A percentile compares a stretch with the other conserved stretches of the same genome.
phyloP scores from a whole-genome alignment of 257 asterid species.

The Rehmannia glutinosa region DNA sequence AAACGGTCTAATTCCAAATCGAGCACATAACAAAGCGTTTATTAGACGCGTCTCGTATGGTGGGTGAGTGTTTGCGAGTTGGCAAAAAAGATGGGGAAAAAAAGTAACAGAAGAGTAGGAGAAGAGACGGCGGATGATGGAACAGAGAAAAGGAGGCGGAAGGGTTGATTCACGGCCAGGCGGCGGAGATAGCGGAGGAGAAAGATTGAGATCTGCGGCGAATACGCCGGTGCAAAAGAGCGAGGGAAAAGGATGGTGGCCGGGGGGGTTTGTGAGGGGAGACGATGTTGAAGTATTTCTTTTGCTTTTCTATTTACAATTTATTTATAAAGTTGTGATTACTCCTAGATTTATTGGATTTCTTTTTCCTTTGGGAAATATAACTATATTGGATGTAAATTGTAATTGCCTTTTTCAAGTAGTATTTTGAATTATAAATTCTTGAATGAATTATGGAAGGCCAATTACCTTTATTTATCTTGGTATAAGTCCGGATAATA shows the following conservation, averaged over 20 bases:
- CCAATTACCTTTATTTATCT: too few species aligned
- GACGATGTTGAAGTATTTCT: not conserved
- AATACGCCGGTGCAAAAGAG: constrained; percentile 16
- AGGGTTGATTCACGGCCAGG: constrained; percentile 8
- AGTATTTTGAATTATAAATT: too few species aligned
- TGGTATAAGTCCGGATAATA: too few species aligned
- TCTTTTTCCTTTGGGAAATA: not conserved
- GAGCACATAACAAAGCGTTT: not conserved
- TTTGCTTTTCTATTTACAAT: not conserved
- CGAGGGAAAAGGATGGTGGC: constrained; percentile 6
- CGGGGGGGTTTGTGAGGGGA: constrained; percentile 27
- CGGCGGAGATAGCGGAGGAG: constrained; percentile 15
- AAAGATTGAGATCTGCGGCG: constrained; percentile 28
- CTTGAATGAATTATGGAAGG: too few species aligned
- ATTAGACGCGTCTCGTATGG: not conserved
- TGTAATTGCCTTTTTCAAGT: too few species aligned
- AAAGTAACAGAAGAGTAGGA: not conserved
- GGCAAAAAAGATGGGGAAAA: not conserved
- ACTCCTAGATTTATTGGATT: not conserved
- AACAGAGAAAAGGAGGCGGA: not conserved
- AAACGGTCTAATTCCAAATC: not conserved
- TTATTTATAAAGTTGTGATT: not conserved
- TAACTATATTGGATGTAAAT: too few species aligned
- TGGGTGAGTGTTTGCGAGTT: not conserved
- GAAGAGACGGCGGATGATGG: not conserved